Evolutionary conservation across 2,329 filamentous ascomycete genomes (phyloP), one percentile per base, ranked within the genome.

Genomic region (Penicillium sp.): DNA sequence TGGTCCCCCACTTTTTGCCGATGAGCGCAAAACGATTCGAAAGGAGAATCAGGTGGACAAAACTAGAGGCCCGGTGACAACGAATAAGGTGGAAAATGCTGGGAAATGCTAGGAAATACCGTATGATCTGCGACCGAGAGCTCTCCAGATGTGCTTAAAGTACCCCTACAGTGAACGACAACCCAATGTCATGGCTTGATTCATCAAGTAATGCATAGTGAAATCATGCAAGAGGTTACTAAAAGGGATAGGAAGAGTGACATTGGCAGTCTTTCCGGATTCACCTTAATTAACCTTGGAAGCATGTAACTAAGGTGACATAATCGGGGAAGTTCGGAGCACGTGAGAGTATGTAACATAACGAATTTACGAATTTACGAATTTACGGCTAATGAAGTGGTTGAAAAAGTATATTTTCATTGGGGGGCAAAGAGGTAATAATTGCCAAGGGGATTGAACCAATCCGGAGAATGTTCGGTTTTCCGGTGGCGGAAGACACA

Each of bases 1-100:
- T 61, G 62, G 59, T 66, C 61, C 64, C 62, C 64, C 61, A 65
- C 63, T 62, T 60, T 49, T 13, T 41, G 61, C 51, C 25, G 43
- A 52, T 49, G 49, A 53, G 44, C 56, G 47, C 54, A 38, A 53
- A 45, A 33, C 36, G 36, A 53, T 54, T 58, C 35, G 23, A 56
- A 56, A 47, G 45, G 33, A 53, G 25, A 55, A 52, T 58, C 53
- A 57, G 50, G 55, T 57, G 55, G 55, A 48, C 49, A 43, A 42
- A 3, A 55, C 27, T 49, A 49, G 35, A 39, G 35, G 19, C 38
- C 27, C 10, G 45, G 51, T 42, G 39, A 54, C 33, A 42, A 38
- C 19, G 29, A 44, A 48, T 39, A 19, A 35, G 27, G 36, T 31
- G 19, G 19, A 33, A 47, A 47, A 47, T 33, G 31, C 42, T 23